These are phyloP conservation scores for Iris pallida DNA, from an alignment of 116 monocot species.

Conservation along the genomic window DNA sequence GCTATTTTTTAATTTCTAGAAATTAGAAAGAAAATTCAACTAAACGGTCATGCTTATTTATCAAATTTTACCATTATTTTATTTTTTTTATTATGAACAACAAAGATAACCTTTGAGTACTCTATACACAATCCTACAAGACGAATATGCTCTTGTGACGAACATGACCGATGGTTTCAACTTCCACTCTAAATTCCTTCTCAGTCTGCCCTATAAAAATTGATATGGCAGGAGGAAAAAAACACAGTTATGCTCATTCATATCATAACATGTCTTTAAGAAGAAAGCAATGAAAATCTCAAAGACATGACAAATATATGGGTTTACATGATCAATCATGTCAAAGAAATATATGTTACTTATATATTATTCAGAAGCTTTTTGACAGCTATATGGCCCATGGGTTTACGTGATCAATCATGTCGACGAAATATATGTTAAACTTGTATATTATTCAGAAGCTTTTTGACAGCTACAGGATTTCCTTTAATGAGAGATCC, in stretches of 20 bases:
- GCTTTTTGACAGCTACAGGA: slow-evolving; percentile 72
- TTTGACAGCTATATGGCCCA: no score
- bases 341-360: no score
- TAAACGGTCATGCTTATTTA: no score
- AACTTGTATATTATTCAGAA: slow-evolving; percentile 70
- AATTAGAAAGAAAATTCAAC: no score
- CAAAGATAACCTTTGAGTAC: slow-evolving; percentile 68
- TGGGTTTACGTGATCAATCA: background rate
- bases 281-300: background rate
- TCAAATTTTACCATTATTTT: no score
- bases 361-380: no score
- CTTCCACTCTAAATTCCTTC: slow-evolving; percentile 92
- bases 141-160: slow-evolving; percentile 84
- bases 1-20: no score
- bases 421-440: background rate
- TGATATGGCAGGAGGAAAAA: background rate
- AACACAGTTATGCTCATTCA: background rate
- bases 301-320: no score
- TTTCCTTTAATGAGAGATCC: slow-evolving; percentile 66
- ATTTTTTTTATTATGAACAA: no score
- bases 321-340: no score
- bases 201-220: slow-evolving; percentile 71
- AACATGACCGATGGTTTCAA: slow-evolving; percentile 93
- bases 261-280: background rate
- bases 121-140: slow-evolving; percentile 88